Conservation (phyloP, 768 basidiomycete species). For the Dendrothele bispora region DNA sequence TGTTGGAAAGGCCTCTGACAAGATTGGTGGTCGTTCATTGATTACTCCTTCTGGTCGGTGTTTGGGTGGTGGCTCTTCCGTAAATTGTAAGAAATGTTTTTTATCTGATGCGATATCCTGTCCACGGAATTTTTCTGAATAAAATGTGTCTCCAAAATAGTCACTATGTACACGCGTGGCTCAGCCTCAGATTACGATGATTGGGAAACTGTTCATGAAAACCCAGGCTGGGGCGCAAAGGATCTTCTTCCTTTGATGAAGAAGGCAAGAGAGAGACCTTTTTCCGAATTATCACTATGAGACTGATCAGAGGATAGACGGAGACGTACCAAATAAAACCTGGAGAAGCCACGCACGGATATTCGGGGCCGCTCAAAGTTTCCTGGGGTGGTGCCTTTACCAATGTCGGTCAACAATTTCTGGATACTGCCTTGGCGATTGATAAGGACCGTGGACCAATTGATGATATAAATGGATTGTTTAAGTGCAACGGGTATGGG, state of each 20-base stretch:
- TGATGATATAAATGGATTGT: conserved; percentile 51
- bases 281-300: neutral
- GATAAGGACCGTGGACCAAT: conserved; percentile 44
- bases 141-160: conserved; percentile 34
- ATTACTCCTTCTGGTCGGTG: conserved; percentile 33
- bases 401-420: conserved; percentile 44
- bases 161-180: conserved; percentile 57
- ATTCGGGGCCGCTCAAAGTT: conserved; percentile 48
- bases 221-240: conserved; percentile 61
- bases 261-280: conserved; percentile 39
- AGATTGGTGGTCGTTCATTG: conserved; percentile 28
- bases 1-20: conserved; percentile 28
- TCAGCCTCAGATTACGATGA: conserved; percentile 66
- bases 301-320: conserved; percentile 27
- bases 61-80: conserved; percentile 47
- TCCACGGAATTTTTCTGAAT: conserved; percentile 8
- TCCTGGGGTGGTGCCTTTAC: conserved; percentile 40
- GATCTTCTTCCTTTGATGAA: conserved; percentile 56
- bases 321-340: conserved; percentile 36
- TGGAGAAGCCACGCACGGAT: conserved; percentile 41
- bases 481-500: conserved; percentile 44
- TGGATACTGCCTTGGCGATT: conserved; percentile 43
- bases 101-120: neutral
- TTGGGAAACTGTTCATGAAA: conserved; percentile 51
- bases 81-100: conserved; percentile 37